Evolutionary conservation across 2,329 filamentous ascomycete genomes (phyloP), one percentile per base, ranked within the genome.

Genomic region (Botryotinia convoluta): DNA sequence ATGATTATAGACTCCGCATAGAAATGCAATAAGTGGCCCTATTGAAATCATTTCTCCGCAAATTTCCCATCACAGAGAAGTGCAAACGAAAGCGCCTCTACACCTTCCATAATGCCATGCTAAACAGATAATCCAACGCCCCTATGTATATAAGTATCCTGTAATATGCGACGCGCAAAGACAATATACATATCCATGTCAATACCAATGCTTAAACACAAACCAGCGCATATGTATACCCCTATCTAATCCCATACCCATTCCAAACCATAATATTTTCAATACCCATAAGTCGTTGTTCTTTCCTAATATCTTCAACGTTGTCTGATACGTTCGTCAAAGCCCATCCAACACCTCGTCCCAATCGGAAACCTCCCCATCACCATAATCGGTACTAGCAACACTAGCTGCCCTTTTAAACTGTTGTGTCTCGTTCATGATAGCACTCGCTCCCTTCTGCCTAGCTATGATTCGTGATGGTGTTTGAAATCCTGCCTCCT

Each of bases 321-420:
- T 18, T 57, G 4, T 35, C 2, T 10, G 18, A 62, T 37, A 62
- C 10, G 37, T 22, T 22, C 3, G 7, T 60, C 42, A 61, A n/a
- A 70, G 26, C 22, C 54, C 22, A 8, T 61, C 39, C 29, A 70
- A 45, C 12, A 67, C 20, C n/a, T 7, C 29, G 5, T 65, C 61
- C 60, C 70, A 72, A 26, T 72, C 69, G 14, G 32, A 65, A 22
- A 44, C 60, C 20, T 57, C 37, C 20, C 69, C 60, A 80, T 78
- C 77, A 37, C 79, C 79, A 74, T 81, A 81, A 75, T 81, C 79
- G 2, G 79, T 79, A 29, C 69, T 74, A 35, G 64, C 59, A 45
- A 75, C 77, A 16, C 63, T 60, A 45, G 73, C 63, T 62, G 8
- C n/a, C 9, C 76, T 73, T 59, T 74, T 72, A 9, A 76, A 44